Percentiles rank a stretch among this genome's conserved stretches.
phyloP scores from a whole-genome alignment of 2,329 filamentous ascomycete species.

The Aspergillus sojae region DNA sequence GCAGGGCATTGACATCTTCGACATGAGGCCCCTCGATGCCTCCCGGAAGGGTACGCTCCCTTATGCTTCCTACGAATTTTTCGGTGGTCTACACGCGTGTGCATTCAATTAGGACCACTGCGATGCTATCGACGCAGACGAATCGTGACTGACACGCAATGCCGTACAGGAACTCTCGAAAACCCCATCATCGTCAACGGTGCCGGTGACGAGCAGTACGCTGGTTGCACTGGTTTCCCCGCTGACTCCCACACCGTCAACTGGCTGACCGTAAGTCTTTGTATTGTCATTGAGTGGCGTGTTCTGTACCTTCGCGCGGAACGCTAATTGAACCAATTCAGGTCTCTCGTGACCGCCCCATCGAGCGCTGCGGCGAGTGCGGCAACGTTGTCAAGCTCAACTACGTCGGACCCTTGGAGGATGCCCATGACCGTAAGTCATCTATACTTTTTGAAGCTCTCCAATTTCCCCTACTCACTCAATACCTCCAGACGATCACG shows the following conservation, averaged over 20 bases:
- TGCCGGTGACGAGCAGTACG: slow-evolving; percentile 93
- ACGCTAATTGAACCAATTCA: slow-evolving; percentile 36
- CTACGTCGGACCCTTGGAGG: slow-evolving; percentile 82
- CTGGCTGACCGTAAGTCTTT: slow-evolving; percentile 78
- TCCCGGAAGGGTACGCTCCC: slow-evolving; percentile 74
- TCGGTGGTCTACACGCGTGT: neutral
- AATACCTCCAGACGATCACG: slow-evolving; percentile 43
- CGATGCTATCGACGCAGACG: neutral
- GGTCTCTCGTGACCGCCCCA: slow-evolving; percentile 84
- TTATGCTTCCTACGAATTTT: neutral
- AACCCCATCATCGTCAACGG: slow-evolving; percentile 90
- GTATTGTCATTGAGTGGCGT: slow-evolving; percentile 20
- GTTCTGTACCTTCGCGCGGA: neutral
- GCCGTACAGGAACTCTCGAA: slow-evolving; percentile 72
- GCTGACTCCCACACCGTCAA: slow-evolving; percentile 87
- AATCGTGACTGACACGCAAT: slow-evolving; percentile 4
- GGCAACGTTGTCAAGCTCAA: slow-evolving; percentile 98
- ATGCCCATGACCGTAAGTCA: slow-evolving; percentile 60
- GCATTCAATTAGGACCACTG: neutral
- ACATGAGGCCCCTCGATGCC: slow-evolving; percentile 94
- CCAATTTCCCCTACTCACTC: slow-evolving; percentile 16
- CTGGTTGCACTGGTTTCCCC: slow-evolving; percentile 92
- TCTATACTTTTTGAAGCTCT: neutral
- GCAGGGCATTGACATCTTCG: slow-evolving; percentile 96
- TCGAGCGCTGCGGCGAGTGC: slow-evolving; percentile 96